phyloP scores from a whole-genome alignment of 495 filamentous ascomycete species.

The Penicillium lagena region DNA sequence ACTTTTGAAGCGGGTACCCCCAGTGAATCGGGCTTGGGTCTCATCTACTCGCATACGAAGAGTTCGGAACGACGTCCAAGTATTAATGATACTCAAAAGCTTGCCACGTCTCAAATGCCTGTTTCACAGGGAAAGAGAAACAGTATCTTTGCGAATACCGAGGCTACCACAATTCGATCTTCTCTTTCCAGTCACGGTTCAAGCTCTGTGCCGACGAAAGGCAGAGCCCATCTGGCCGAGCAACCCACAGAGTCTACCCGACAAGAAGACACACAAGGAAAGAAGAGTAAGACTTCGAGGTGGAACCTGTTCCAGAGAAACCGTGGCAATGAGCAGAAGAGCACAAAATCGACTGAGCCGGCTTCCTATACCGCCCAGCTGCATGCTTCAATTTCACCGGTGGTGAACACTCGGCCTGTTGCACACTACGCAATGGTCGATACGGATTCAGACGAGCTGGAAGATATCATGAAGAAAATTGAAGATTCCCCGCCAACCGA shows the following conservation, averaged over 20 bases:
- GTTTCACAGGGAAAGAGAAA: constrained; percentile 10
- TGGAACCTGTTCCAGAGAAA: constrained; percentile 81
- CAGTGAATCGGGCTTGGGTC: constrained; percentile 2
- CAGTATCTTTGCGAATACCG: constrained; percentile 17
- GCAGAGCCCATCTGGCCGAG: constrained; percentile 3
- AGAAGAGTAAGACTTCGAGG: constrained; percentile 25
- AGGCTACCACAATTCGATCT: constrained; percentile 15
- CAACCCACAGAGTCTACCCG: neutral
- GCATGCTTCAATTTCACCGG: constrained; percentile 33
- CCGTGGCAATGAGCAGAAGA: constrained; percentile 16
- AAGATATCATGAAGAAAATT: constrained; percentile 59
- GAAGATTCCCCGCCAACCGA: constrained; percentile 42
- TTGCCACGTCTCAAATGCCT: constrained; percentile 13
- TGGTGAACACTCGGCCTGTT: constrained; percentile 34
- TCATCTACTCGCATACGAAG: neutral
- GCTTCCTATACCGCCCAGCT: constrained; percentile 20
- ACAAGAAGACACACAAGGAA: constrained; percentile 10
- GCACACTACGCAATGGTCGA: constrained; percentile 86
- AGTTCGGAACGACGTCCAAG: no score
- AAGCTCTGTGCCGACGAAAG: constrained; percentile 11
- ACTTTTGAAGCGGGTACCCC: constrained; percentile 10
- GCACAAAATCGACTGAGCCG: neutral
- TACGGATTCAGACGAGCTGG: constrained; percentile 60
- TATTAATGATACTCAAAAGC: no score
- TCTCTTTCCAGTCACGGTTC: constrained; percentile 23